Base-by-base conservation (phyloP, 495 filamentous ascomycete species). In the Penicillium bialowiezense region DNA sequence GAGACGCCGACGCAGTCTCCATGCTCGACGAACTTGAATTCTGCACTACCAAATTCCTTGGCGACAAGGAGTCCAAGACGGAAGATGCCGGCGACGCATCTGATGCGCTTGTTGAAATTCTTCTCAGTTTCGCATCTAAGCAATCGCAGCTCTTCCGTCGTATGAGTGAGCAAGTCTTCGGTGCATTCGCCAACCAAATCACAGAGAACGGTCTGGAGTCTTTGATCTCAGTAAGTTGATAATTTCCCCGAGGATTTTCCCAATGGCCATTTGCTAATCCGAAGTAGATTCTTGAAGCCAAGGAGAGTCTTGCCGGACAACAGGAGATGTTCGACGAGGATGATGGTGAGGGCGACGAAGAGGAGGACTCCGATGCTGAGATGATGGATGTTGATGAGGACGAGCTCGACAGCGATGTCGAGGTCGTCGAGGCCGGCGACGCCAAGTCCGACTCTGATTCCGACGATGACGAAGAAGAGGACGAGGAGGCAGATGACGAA, bases 61-160 rank as follows among this genome's bases (percentile, higher is more conserved):
- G 56, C 28, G 72, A 67, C 44, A 65, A 58, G 60, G 71, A 59
- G 35, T 61, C 60, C 1, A 79, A 81, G 50, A 69, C 69, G 43
- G 64, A 71, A n/a, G 74, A 75, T 21, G 71, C 74, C 9, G 79
- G 80, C 13, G 85, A 88, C 33, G 78, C 80, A 2, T 83, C 87
- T 0, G 85, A 88, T 56, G 81, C 88, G 15, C 67, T 98, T 21
- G 82, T 97, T 15, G 95, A 97, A 52, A 85, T 97, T 41, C 69
- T 98, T 13, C 73, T 98, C 8, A 85, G 87, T 54, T 89, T 97
- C 67, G 80, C 93, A 7, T 89, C 91, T 0, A 92, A 89, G 62
- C 90, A 82, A 7, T 96, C 90, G 7, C 80, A 84, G 32, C 74
- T 97, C 10, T 86, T 95, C 69, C 81, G 90, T 26, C 91, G 91